A percentile compares a stretch with the other conserved stretches of the same genome.
Evolutionary conservation across 2,329 filamentous ascomycete species (phyloP).

Genomic region (Neopestalotiopsis rosae): DNA sequence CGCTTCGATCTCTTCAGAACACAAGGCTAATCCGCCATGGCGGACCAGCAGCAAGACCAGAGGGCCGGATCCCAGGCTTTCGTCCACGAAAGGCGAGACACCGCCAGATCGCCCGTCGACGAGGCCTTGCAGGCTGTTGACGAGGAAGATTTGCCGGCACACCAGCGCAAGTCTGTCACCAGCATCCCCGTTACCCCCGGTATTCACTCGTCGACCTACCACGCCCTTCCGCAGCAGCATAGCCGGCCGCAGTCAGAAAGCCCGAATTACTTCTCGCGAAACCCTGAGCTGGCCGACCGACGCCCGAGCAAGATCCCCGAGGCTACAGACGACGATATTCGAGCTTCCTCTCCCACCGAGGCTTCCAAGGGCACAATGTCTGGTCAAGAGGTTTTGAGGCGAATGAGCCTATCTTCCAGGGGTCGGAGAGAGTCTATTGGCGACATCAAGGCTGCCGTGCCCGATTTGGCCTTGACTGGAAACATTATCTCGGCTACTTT

Average conservation of each 20-base stretch:
- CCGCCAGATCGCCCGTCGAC: constrained; percentile 24
- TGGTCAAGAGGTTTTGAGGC: constrained; percentile 47
- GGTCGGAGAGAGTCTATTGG: constrained; percentile 56
- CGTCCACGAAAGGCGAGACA: constrained; percentile 23
- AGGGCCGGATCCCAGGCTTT: constrained; percentile 13
- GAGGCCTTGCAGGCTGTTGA: constrained; percentile 22
- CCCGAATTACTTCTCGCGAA: constrained; percentile 38
- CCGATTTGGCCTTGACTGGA: constrained; percentile 64
- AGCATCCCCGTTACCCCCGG: constrained; percentile 48
- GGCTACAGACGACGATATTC: constrained; percentile 15
- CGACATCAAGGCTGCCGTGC: constrained; percentile 61
- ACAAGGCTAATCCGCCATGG: constrained; percentile 26
- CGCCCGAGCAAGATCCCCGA: constrained; percentile 27
- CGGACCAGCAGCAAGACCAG: constrained; percentile 24
- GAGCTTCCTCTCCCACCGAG: constrained; percentile 26
- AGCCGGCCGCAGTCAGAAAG: constrained; percentile 18
- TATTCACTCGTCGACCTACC: constrained; percentile 39
- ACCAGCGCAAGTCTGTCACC: constrained; percentile 38
- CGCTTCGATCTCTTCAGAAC: no score
- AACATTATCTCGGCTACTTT: constrained; percentile 72
- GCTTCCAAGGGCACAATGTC: constrained; percentile 38
- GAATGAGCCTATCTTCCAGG: constrained; percentile 48
- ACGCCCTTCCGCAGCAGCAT: constrained; percentile 24
- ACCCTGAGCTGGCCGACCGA: constrained; percentile 28
- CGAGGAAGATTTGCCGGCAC: constrained; percentile 37